phyloP scores from a whole-genome alignment of 78 protist genomes.

The Thecamonas trahens region DNA sequence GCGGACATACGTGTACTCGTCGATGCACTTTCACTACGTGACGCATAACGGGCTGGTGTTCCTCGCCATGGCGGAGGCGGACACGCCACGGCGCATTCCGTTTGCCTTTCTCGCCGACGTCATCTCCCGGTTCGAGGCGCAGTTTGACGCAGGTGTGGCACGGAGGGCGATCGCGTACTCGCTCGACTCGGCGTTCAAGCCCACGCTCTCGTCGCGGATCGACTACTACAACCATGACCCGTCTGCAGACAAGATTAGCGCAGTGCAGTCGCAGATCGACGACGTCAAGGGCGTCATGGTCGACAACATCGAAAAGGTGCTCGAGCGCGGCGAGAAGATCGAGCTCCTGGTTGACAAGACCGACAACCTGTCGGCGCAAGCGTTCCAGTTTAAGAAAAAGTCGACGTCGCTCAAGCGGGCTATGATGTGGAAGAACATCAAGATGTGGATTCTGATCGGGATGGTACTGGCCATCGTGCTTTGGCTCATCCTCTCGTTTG shows the following conservation, averaged over 20 bases:
- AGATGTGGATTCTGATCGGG: slow-evolving; percentile 51
- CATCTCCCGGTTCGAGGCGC: slow-evolving; percentile 48
- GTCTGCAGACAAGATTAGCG: slow-evolving; percentile 13
- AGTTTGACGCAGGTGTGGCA: slow-evolving; percentile 46
- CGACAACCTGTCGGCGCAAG: slow-evolving; percentile 56
- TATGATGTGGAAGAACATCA: slow-evolving; percentile 91
- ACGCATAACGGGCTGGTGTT: slow-evolving; percentile 49
- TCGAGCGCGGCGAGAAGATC: slow-evolving; percentile 83
- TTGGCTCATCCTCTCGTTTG: neutral
- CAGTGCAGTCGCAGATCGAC: slow-evolving; percentile 48
- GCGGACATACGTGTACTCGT: no score
- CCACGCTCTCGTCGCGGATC: slow-evolving; percentile 54
- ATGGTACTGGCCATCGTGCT: no score
- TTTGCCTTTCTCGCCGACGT: slow-evolving; percentile 75
- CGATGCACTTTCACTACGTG: slow-evolving; percentile 79
- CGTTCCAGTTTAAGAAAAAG: slow-evolving; percentile 75
- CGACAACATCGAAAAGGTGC: slow-evolving; percentile 69
- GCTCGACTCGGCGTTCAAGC: slow-evolving; percentile 56
- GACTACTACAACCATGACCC: slow-evolving; percentile 55
- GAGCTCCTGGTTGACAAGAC: slow-evolving; percentile 81
- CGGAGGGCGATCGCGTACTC: slow-evolving; percentile 61
- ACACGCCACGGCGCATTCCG: slow-evolving; percentile 48
- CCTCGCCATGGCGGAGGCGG: slow-evolving; percentile 83
- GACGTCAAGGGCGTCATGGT: slow-evolving; percentile 71
- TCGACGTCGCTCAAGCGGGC: slow-evolving; percentile 67